Evolutionary conservation across 768 basidiomycete species (phyloP).

Genomic region (Inosperma sp.): DNA sequence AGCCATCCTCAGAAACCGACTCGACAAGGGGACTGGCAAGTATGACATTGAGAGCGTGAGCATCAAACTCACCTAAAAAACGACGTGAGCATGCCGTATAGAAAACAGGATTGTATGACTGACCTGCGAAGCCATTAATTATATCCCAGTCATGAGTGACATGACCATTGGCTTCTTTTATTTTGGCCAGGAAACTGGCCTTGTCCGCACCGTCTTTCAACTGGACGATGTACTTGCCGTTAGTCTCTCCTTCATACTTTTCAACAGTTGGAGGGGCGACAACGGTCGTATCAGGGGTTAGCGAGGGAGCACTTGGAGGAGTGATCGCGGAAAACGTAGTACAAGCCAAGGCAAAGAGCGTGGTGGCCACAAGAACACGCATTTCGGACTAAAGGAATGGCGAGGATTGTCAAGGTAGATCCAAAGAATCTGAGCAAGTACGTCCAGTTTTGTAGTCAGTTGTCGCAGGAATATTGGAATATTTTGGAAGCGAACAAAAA

Average conservation of each 20-base stretch:
- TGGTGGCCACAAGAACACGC: background rate
- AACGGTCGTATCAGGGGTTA: conserved; percentile 3
- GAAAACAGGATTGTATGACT: background rate
- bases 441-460: no score
- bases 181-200: conserved; percentile 13
- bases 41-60: conserved; percentile 21
- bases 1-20: conserved; percentile 27
- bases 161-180: conserved; percentile 4
- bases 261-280: conserved; percentile 20
- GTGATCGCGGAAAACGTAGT: background rate
- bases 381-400: background rate
- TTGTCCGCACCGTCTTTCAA: conserved; percentile 27
- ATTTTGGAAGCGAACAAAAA: no score
- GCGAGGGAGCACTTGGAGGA: background rate
- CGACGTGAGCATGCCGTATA: background rate
- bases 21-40: conserved; percentile 25
- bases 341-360: background rate
- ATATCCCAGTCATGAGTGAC: conserved; percentile 22
- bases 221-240: conserved; percentile 29
- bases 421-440: no score
- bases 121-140: conserved; percentile 32
- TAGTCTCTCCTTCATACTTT: conserved; percentile 22
- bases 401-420: no score
- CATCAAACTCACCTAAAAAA: conserved; percentile 16
- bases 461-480: no score